Evolutionary conservation across 441 rosid species (phyloP), one percentile per base, ranked within the genome.

Genomic region (Metrosideros polymorpha): DNA sequence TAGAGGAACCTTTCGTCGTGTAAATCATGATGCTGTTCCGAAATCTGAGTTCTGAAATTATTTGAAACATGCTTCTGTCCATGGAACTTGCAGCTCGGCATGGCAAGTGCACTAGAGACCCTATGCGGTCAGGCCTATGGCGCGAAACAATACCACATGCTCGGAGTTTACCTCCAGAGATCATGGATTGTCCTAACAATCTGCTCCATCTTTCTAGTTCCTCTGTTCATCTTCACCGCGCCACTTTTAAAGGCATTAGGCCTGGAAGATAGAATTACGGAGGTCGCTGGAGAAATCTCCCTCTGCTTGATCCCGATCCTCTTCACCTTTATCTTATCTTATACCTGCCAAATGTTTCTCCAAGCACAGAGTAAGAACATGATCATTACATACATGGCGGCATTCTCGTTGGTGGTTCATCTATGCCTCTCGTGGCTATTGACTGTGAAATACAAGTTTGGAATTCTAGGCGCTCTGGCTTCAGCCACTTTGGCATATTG

Each of bases 61-160:
- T 35, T 35, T 35, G 0, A 66, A 66, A 66, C n/a, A 39, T 27
- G 47, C n/a, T 66, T 19, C 45, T 66, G 77, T 66, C 71, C 71
- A 35, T 66, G 79, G 79, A 19, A 39, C 30, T 61, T 93, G 91
- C 91, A 96, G 99, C 84, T 95, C 84, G 99, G 99, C 6, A 94
- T 94, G 97, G 95, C 98, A 3, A 96, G 96, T 82, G 99, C 96
- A 43, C 84, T 94, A 83, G 97, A 96, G 89, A 96, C 99, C 12
- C 87, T 96, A 13, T 96, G 99, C 54, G 99, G 99, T 61, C 98
- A 96, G 93, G 93, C 98, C 6, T 96, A 79, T 25, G 98, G 98
- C 4, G 97, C 97, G 7, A 92, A 92, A 87, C 98, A 93, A 47
- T 86, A 93, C 84, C 96, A 93, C 85, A 96, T 94, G 99, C 92